Evolutionary conservation across 2,329 filamentous ascomycete genomes (phyloP).

Genomic region (Penicillium sp.): DNA sequence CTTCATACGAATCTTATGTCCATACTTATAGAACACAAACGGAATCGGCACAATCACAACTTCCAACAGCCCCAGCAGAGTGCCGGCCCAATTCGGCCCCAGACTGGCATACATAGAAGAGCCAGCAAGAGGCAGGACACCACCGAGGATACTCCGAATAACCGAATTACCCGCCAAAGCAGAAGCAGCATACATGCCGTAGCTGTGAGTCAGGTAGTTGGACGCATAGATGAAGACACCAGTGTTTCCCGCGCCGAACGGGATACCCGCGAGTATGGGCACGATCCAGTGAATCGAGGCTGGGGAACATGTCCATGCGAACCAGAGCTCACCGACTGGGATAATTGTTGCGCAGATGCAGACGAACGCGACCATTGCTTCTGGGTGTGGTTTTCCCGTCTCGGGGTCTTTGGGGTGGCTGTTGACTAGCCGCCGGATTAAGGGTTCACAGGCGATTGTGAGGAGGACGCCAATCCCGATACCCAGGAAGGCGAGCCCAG

Average conservation of each 20-base stretch:
- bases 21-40: constrained; percentile 62
- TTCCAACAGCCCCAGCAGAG: constrained; percentile 64
- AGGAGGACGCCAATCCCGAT: constrained; percentile 52
- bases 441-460: constrained; percentile 51
- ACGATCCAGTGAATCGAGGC: constrained; percentile 69
- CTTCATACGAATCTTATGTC: constrained; percentile 49
- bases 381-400: constrained; percentile 64
- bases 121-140: constrained; percentile 66
- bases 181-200: constrained; percentile 72
- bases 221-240: constrained; percentile 72
- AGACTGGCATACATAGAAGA: constrained; percentile 61
- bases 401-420: constrained; percentile 62
- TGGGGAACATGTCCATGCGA: constrained; percentile 79
- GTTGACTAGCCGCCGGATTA: constrained; percentile 70
- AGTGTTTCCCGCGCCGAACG: constrained; percentile 68
- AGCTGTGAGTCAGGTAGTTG: constrained; percentile 70
- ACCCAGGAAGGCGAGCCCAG: constrained; percentile 70
- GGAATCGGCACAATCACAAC: constrained; percentile 69
- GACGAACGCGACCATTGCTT: constrained; percentile 72
- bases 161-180: constrained; percentile 74
- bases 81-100: constrained; percentile 70
- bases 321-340: constrained; percentile 71
- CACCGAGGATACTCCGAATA: constrained; percentile 63
- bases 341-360: constrained; percentile 66
- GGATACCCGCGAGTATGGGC: constrained; percentile 67